phyloP scores from a whole-genome alignment of 805 yeast species.

The Candida andamanensis region DNA sequence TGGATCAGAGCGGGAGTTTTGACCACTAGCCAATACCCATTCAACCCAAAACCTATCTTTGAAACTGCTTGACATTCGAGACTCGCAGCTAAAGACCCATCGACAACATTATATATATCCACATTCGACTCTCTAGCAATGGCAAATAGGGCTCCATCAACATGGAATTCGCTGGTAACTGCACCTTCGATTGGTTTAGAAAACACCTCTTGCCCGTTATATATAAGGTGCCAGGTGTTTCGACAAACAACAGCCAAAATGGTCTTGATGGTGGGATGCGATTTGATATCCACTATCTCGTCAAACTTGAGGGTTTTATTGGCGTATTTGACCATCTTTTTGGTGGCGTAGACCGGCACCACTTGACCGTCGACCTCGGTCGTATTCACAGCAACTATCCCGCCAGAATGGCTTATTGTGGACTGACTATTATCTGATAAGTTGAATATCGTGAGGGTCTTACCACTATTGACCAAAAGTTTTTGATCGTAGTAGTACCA shows the following conservation, averaged over 20 bases:
- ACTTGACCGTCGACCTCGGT: conserved; percentile 8
- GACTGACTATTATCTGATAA: conserved; percentile 6
- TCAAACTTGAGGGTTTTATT: conserved; percentile 5
- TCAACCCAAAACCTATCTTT: conserved; percentile 48
- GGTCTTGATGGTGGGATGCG: conserved; percentile 28
- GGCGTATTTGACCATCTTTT: conserved; percentile 12
- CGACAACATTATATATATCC: conserved; percentile 34
- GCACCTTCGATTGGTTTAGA: conserved; percentile 5
- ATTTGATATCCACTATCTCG: conserved; percentile 17
- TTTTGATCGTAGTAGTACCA: conserved; percentile 9
- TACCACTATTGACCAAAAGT: conserved; percentile 8
- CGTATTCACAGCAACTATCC: conserved; percentile 11
- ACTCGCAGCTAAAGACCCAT: conserved; percentile 30
- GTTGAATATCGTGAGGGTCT: conserved; percentile 6
- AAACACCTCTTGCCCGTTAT: conserved; percentile 6
- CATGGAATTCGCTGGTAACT: conserved; percentile 32
- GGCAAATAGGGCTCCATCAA: conserved; percentile 45
- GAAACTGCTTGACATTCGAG: conserved; percentile 24
- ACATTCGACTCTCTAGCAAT: conserved; percentile 27
- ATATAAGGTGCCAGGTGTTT: conserved; percentile 17
- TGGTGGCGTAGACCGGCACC: conserved; percentile 17
- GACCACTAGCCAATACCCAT: conserved; percentile 59
- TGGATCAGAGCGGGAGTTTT: conserved; percentile 23
- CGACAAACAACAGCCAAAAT: conserved; percentile 24
- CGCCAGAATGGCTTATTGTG: conserved; percentile 14